These are phyloP conservation scores for Gnetum montanum DNA, from an alignment of 75 land plant species.

Conservation along the genomic window DNA sequence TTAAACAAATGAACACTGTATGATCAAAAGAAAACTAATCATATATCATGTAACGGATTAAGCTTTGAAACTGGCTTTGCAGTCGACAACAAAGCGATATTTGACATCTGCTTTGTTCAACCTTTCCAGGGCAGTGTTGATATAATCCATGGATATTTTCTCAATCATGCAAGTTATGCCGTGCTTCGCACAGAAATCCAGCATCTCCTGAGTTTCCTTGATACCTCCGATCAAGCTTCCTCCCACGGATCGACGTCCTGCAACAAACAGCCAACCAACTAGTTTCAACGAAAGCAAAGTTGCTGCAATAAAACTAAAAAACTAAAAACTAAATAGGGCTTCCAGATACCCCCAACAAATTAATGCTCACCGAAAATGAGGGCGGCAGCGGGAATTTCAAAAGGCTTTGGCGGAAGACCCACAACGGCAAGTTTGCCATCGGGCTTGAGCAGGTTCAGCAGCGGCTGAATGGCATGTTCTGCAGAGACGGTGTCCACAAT, in stretches of 20 bases:
- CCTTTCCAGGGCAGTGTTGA: constrained; percentile 57
- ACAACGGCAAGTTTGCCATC: constrained; percentile 39
- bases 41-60: too few species aligned
- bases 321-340: too few species aligned
- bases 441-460: constrained; percentile 38
- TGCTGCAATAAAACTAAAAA: too few species aligned
- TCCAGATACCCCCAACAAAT: too few species aligned
- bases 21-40: too few species aligned
- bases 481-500: constrained; percentile 66
- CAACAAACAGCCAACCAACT: too few species aligned
- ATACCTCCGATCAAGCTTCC: constrained; percentile 63
- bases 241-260: constrained; percentile 42
- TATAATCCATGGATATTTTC: constrained; percentile 30
- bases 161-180: constrained; percentile 50
- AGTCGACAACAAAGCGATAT: constrained; percentile 72
- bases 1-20: too few species aligned
- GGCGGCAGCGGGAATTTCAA: not conserved
- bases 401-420: constrained; percentile 15
- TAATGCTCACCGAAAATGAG: too few species aligned
- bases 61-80: constrained; percentile 7
- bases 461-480: constrained; percentile 28
- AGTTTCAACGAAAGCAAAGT: not conserved
- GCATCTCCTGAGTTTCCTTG: constrained; percentile 68
- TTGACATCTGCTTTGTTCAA: constrained; percentile 44
- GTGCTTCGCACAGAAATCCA: constrained; percentile 58